A percentile compares a stretch with the other conserved stretches of the same genome.
These are phyloP conservation scores for Lactarius pseudohatsudake DNA, from an alignment of 768 basidiomycete genomes.

Conservation along the genomic window DNA sequence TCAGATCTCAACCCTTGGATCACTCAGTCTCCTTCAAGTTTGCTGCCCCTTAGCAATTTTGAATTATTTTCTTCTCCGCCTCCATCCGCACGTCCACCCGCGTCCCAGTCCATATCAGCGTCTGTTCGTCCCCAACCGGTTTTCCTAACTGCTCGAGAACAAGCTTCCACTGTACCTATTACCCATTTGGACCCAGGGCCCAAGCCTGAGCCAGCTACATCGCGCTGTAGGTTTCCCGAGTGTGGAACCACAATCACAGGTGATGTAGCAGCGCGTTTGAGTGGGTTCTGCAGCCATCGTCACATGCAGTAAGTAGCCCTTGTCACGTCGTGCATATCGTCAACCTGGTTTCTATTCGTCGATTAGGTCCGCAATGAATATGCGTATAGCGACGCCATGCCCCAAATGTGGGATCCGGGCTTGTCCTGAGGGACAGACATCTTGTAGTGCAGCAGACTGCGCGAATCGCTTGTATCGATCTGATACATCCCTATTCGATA, in stretches of 20 bases:
- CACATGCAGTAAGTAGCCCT: conserved; percentile 1
- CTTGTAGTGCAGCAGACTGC: no score
- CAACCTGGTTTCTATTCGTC: background rate
- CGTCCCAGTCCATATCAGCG: background rate
- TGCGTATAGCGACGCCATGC: background rate
- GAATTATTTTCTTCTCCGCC: no score
- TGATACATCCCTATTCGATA: no score
- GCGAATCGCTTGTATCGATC: no score
- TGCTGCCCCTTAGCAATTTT: no score
- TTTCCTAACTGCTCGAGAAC: background rate
- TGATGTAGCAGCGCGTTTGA: background rate
- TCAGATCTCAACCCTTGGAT: no score
- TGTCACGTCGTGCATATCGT: background rate
- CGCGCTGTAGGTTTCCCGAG: background rate
- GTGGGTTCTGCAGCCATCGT: conserved; percentile 6
- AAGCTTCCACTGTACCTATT: background rate
- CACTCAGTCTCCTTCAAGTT: no score
- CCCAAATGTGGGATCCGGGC: background rate
- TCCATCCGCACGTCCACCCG: background rate
- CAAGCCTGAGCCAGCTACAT: no score
- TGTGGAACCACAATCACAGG: background rate
- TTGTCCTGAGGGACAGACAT: background rate
- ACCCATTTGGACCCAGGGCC: background rate
- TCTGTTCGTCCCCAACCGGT: background rate
- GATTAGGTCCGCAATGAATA: background rate